Base-by-base conservation (phyloP, 2,329 filamentous ascomycete genomes). In the Colletotrichum paranaense region DNA sequence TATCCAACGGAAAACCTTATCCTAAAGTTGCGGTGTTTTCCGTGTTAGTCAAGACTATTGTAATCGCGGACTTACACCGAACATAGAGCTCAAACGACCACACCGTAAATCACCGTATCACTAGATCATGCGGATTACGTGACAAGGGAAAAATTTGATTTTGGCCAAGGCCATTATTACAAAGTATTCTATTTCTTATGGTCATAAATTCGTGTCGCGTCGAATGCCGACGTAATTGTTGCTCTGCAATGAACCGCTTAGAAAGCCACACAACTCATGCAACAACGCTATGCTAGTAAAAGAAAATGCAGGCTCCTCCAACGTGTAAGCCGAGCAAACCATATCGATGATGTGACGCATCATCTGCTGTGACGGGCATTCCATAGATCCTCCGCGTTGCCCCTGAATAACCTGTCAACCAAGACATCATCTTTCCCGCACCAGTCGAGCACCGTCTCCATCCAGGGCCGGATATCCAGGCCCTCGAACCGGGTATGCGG, bases 401-500 rank as follows among this genome's bases (percentile, higher is more conserved):
- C 81, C 57, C 85, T 84, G 75, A 92, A 90, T 0, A 92, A 77
- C 62, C 86, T 85, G 65, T 88, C 82, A 26, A 85, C 80, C 49
- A 90, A 78, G 8, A 79, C 75, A 5, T 83, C 80, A 66, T 87
- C 82, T 1, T 83, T 81, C 1, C 81, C 84, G 75, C 88, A 90
- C 85, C 88, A 88, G 16, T 86, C 82, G 67, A 92, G 78, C 62
- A 89, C 88, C 65, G 80, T 83, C 71, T 89, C 84, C 32, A 90
- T 84, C 78, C 88, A 92, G 0, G 86, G 87, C 59, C 79, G 82
- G 26, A 91, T 88, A 76, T 92, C 86, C 2, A 90, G 75, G 2
- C 86, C 86, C 26, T 90, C 87, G 72, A 88, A 92, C 14, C 90
- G 83, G 3, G 91, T 92, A 78, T 92, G 90, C 24, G 90, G 90